These are phyloP conservation scores for Stevia rebaudiana DNA, from an alignment of 140 eudicot genomes.

Conservation along the genomic window DNA sequence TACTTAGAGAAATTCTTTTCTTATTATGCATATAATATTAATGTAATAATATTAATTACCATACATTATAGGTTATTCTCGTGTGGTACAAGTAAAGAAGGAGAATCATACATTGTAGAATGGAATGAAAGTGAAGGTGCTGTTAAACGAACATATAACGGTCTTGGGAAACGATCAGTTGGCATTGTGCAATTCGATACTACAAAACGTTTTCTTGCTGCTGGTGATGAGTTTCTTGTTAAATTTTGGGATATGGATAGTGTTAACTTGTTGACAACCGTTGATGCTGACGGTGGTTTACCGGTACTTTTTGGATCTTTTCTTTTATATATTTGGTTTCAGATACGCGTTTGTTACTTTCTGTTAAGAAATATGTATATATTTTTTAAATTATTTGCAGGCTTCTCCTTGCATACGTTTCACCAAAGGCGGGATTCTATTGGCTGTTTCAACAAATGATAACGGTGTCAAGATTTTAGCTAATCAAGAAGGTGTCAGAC, in stretches of 20 bases:
- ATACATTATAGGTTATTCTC: slow-evolving; percentile 44
- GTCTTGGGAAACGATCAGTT: slow-evolving; percentile 54
- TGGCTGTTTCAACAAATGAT: slow-evolving; percentile 65
- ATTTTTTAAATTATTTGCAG: slow-evolving; percentile 19
- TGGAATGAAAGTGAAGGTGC: slow-evolving; percentile 83
- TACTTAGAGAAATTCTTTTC: neutral
- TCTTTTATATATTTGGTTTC: neutral
- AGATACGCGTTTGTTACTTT: neutral
- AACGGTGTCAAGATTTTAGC: slow-evolving; percentile 59
- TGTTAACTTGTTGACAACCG: slow-evolving; percentile 39
- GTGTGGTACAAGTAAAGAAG: slow-evolving; percentile 69
- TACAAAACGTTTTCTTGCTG: slow-evolving; percentile 58
- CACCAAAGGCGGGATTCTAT: slow-evolving; percentile 47
- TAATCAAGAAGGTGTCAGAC: slow-evolving; percentile 48
- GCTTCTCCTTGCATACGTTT: slow-evolving; percentile 58
- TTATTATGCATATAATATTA: neutral
- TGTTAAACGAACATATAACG: slow-evolving; percentile 51
- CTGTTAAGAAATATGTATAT: neutral
- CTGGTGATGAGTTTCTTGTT: slow-evolving; percentile 50
- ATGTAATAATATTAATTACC: neutral
- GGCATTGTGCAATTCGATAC: slow-evolving; percentile 63
- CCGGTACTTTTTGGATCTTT: slow-evolving; percentile 30
- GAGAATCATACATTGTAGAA: slow-evolving; percentile 59
- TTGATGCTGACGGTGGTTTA: slow-evolving; percentile 59
- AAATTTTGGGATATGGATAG: slow-evolving; percentile 71